Percentiles rank a stretch among this genome's conserved stretches.
These are phyloP conservation scores for Vinca minor DNA, from an alignment of 257 asterid species.

Conservation along the genomic window DNA sequence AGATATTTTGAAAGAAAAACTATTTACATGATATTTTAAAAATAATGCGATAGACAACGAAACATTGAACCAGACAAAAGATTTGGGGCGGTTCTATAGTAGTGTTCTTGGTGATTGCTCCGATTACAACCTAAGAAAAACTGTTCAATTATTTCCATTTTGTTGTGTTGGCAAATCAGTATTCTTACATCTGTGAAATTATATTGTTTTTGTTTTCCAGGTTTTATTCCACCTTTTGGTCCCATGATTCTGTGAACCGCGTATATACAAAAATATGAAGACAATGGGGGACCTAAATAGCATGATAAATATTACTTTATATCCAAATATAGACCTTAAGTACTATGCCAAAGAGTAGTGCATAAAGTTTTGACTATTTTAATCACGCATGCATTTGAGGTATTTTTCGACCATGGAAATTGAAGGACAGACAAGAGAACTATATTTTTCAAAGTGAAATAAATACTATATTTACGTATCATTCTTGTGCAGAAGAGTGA, in stretches of 20 bases:
- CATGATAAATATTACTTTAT: neutral
- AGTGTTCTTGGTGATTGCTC: too few species aligned
- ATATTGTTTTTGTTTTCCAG: neutral
- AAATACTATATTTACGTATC: too few species aligned
- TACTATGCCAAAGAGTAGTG: neutral
- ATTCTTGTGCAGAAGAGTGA: too few species aligned
- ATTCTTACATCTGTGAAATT: neutral
- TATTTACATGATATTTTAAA: too few species aligned
- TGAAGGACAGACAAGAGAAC: too few species aligned
- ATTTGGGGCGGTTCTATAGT: too few species aligned
- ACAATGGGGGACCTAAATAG: neutral
- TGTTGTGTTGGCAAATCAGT: neutral
- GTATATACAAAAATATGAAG: too few species aligned
- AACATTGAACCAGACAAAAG: too few species aligned
- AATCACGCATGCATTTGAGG: conserved; percentile 6
- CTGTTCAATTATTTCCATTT: neutral
- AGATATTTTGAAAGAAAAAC: too few species aligned
- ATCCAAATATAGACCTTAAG: neutral
- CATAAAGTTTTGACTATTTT: neutral
- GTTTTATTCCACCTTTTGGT: neutral
- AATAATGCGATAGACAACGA: too few species aligned
- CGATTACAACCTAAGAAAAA: neutral
- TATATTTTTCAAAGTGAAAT: neutral
- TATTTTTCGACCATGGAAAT: neutral
- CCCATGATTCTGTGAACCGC: neutral